Conservation (phyloP, 2,329 filamentous ascomycete species). For the Fusarium avenaceum region DNA sequence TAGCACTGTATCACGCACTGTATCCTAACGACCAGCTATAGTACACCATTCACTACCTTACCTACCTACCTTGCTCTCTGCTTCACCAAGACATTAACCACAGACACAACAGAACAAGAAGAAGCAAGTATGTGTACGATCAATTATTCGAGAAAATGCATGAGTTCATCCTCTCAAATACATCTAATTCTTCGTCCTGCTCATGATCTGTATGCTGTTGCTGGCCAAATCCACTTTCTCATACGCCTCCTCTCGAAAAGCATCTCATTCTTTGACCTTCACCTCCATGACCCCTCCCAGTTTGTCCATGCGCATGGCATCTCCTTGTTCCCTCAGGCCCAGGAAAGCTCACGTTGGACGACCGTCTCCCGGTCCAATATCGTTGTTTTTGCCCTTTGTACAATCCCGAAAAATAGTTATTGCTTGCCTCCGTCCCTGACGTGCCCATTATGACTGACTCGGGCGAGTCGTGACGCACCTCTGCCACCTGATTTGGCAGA, state of each 20-base stretch:
- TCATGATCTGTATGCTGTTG: constrained; percentile 48
- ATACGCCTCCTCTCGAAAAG: constrained; percentile 41
- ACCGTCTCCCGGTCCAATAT: constrained; percentile 24
- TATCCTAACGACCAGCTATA: constrained; percentile 16
- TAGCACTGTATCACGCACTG: constrained; percentile 40
- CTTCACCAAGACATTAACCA: not conserved
- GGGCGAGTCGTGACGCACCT: constrained; percentile 32
- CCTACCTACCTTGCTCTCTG: not conserved
- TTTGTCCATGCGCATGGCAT: constrained; percentile 24
- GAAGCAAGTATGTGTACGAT: not conserved
- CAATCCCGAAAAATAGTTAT: constrained; percentile 35
- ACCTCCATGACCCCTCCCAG: constrained; percentile 24
- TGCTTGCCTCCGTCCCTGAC: constrained; percentile 33
- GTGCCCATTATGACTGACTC: constrained; percentile 27
- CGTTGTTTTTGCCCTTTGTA: constrained; percentile 43
- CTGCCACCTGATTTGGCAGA: constrained; percentile 40
- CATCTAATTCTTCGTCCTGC: constrained; percentile 45
- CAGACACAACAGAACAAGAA: not conserved
- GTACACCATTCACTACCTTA: not conserved
- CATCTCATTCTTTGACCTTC: constrained; percentile 40
- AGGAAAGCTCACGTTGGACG: constrained; percentile 4
- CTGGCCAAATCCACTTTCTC: constrained; percentile 42
- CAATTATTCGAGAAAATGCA: not conserved
- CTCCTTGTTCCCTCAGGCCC: constrained; percentile 30
- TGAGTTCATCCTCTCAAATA: constrained; percentile 7